A percentile compares a stretch with the other conserved stretches of the same genome.
Conservation (phyloP, 192 early-diverging fungal species). For the Entophlyctis helioformis region DNA sequence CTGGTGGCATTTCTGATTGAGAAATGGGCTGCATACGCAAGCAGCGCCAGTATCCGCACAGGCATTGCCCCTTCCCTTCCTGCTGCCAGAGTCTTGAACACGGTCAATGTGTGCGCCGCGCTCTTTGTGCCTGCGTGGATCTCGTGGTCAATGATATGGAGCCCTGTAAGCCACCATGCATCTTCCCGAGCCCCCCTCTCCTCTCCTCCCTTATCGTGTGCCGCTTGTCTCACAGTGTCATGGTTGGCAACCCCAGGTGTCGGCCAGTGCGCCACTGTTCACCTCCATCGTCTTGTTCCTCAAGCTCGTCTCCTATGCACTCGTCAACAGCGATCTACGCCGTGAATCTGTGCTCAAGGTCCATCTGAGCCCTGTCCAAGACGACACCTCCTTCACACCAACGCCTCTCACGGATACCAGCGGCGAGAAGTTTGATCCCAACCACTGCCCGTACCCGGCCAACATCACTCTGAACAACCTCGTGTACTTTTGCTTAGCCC, state of each 20-base stretch:
- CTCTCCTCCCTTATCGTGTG: constrained; percentile 1
- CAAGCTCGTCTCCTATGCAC: constrained; percentile 67
- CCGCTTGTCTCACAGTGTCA: not conserved
- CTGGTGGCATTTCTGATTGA: constrained; percentile 51
- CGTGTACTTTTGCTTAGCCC: constrained; percentile 66
- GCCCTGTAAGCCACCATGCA: constrained; percentile 8
- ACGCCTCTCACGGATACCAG: not conserved
- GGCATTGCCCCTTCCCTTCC: not conserved
- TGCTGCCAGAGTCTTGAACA: not conserved
- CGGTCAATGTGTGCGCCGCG: constrained; percentile 3
- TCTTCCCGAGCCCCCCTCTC: not conserved
- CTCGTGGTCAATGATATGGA: constrained; percentile 10
- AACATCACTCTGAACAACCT: constrained; percentile 58
- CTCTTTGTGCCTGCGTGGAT: constrained; percentile 9
- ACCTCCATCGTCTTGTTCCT: constrained; percentile 58
- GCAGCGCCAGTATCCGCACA: no score
- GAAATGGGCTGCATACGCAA: no score
- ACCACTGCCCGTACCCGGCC: constrained; percentile 39
- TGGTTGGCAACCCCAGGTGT: not conserved
- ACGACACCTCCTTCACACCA: not conserved
- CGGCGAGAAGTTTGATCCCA: not conserved
- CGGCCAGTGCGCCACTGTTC: constrained; percentile 9
- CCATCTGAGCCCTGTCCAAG: not conserved
- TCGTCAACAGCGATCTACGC: constrained; percentile 69
- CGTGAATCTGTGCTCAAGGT: constrained; percentile 3